A percentile compares a stretch with the other conserved stretches of the same genome.
These are phyloP conservation scores for Ceratobasidium theobromae DNA, from an alignment of 1,284 basidiomycete genomes.

Conservation along the genomic window DNA sequence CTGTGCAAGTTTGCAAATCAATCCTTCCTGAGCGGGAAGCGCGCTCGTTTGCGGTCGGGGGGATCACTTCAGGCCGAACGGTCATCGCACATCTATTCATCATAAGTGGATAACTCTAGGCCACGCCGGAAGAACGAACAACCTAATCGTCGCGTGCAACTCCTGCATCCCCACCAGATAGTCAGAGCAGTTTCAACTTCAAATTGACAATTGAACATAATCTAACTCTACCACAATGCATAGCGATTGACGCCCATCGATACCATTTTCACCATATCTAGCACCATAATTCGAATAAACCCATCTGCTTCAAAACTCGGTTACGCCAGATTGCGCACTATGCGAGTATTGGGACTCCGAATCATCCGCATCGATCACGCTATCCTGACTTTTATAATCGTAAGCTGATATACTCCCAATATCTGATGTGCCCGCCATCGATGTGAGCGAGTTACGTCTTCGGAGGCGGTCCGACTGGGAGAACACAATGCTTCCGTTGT, in stretches of 20 bases:
- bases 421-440: conserved; percentile 73
- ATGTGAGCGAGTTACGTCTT: conserved; percentile 70
- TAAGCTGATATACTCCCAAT: conserved; percentile 70
- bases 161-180: no score
- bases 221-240: no score
- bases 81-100: no score
- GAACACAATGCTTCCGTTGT: conserved; percentile 63
- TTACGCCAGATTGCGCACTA: conserved; percentile 65
- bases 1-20: no score
- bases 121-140: background rate
- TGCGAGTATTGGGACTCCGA: conserved; percentile 77
- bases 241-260: no score
- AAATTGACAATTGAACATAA: no score
- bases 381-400: conserved; percentile 86
- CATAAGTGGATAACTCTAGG: background rate
- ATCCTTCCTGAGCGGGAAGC: no score
- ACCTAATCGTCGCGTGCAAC: background rate
- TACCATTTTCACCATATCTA: no score
- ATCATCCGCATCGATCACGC: conserved; percentile 71
- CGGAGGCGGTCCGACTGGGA: conserved; percentile 76
- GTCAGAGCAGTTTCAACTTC: background rate
- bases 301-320: conserved; percentile 69
- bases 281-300: no score
- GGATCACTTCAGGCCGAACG: no score
- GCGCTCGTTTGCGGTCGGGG: no score